Percentiles rank a stretch among this genome's conserved stretches.
Evolutionary conservation across 257 asterid genomes (phyloP).

Genomic region (Solanum bulbocastanum): DNA sequence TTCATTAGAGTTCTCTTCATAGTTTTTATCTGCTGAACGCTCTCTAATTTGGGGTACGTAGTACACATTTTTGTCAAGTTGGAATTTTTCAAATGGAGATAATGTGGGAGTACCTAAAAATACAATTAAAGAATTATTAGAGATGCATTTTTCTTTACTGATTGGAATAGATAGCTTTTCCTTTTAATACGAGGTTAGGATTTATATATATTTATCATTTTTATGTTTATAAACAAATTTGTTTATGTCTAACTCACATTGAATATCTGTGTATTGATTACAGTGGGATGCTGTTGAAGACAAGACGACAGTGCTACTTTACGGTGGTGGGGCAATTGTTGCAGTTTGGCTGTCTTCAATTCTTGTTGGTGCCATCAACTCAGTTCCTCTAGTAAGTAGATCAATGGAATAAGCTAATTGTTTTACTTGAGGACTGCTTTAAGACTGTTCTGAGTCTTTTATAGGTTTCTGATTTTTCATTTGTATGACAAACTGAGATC

Average conservation of each 20-base stretch:
- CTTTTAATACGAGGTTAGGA: not conserved
- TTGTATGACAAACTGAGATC: not conserved
- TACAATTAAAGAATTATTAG: not conserved
- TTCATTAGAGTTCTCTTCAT: not conserved
- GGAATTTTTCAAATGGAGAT: not conserved
- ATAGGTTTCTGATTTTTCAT: not conserved
- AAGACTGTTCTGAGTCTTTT: not conserved
- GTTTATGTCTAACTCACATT: not conserved
- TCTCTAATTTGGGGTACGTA: not conserved
- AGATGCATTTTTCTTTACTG: not conserved
- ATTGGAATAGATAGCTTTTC: not conserved
- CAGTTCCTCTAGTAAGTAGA: constrained; percentile 80
- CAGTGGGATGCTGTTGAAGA: constrained; percentile 90
- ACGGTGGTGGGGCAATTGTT: constrained; percentile 59
- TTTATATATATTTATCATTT: not conserved
- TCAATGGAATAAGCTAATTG: not conserved
- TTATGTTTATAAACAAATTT: not conserved
- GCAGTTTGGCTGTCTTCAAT: constrained; percentile 76
- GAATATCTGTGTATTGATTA: constrained; percentile 6
- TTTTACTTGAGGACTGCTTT: not conserved
- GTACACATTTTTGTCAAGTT: not conserved
- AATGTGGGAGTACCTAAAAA: not conserved
- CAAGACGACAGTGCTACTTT: constrained; percentile 47
- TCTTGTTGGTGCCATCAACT: constrained; percentile 73
- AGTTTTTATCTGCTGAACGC: not conserved